Base-by-base conservation (phyloP, 2,329 filamentous ascomycete genomes). In the Metarhizium album region DNA sequence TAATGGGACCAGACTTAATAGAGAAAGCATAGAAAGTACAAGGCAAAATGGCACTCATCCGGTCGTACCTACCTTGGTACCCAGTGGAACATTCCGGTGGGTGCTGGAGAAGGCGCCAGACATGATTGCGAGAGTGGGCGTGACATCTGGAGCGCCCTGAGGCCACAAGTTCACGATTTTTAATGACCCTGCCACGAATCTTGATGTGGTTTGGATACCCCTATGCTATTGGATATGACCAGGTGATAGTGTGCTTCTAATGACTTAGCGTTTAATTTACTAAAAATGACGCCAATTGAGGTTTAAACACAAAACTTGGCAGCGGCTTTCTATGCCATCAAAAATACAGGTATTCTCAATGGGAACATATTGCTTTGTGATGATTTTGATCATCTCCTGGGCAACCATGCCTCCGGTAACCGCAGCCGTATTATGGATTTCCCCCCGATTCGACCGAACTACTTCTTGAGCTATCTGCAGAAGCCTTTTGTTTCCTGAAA, bases 351-450 rank as follows among this genome's bases (percentile, higher is more conserved):
- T 83, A 64, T 86, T 84, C 59, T 86, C 82, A 55, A 85, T 78
- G 23, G 83, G 82, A 42, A 86, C 73, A 67, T 86, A 87, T 69
- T 87, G 83, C 61, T 81, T 82, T 13, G 83, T 86, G 59, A 86
- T 79, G 52, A 91, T 80, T 66, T 98, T 98, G 71, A 98, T 94
- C 55, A 91, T 81, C 70, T 98, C 93, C 68, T 98, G 94, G n/a
- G 91, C 89, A 46, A 94, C 86, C 73, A 98, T 86, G 3, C 93
- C 94, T 29, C 93, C 94, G 1, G 84, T 86, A 51, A 95, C 71
- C 24, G 90, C 84, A 31, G 90, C 86, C 51, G 94, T 87, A 64
- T 96, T 97, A 71, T 98, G 93, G 53, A 98, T 72, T 66, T 98
- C 94, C 49, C 83, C 87, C 27, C 88, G 87, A 46, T 81, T 83